A percentile compares a stretch with the other conserved stretches of the same genome.
Evolutionary conservation across 2,329 filamentous ascomycete species (phyloP).

Genomic region (Colletotrichum eremochloae): DNA sequence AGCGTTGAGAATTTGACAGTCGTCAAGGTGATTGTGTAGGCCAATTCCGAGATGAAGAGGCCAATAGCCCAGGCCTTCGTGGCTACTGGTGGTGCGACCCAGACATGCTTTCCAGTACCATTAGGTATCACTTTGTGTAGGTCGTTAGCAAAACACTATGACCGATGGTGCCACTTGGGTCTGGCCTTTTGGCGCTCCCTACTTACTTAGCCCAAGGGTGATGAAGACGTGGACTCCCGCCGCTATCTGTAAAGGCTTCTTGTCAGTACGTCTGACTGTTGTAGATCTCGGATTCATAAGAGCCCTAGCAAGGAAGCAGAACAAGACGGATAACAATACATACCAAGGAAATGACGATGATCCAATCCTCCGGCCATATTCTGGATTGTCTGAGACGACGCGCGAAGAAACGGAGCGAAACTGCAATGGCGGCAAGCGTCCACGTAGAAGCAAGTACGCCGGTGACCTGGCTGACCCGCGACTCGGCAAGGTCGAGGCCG

Average conservation of each 20-base stretch:
- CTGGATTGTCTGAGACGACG: slow-evolving; percentile 42
- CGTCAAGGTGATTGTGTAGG: slow-evolving; percentile 43
- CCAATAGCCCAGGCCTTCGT: slow-evolving; percentile 43
- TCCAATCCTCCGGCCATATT: slow-evolving; percentile 47
- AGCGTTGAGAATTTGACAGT: slow-evolving; percentile 46
- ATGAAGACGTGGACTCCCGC: slow-evolving; percentile 40
- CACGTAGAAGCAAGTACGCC: slow-evolving; percentile 40
- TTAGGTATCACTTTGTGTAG: slow-evolving; percentile 40
- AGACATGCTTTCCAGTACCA: slow-evolving; percentile 46
- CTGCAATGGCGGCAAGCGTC: slow-evolving; percentile 39
- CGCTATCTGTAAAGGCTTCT: slow-evolving; percentile 14
- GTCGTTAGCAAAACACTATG: not conserved
- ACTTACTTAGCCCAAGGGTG: slow-evolving; percentile 44
- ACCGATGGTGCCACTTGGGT: not conserved
- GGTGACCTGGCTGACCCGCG: slow-evolving; percentile 42
- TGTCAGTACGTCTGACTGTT: not conserved
- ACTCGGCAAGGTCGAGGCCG: slow-evolving; percentile 43
- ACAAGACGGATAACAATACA: not conserved
- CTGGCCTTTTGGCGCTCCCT: no score
- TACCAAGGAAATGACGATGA: slow-evolving; percentile 46
- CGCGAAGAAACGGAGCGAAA: slow-evolving; percentile 43
- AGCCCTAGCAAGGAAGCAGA: not conserved
- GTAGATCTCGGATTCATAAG: not conserved
- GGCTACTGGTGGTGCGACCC: slow-evolving; percentile 44
- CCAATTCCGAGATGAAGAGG: slow-evolving; percentile 45